A percentile compares a stretch with the other conserved stretches of the same genome.
These are phyloP conservation scores for Candida maesae DNA, from an alignment of 805 yeast species.

Conservation along the genomic window DNA sequence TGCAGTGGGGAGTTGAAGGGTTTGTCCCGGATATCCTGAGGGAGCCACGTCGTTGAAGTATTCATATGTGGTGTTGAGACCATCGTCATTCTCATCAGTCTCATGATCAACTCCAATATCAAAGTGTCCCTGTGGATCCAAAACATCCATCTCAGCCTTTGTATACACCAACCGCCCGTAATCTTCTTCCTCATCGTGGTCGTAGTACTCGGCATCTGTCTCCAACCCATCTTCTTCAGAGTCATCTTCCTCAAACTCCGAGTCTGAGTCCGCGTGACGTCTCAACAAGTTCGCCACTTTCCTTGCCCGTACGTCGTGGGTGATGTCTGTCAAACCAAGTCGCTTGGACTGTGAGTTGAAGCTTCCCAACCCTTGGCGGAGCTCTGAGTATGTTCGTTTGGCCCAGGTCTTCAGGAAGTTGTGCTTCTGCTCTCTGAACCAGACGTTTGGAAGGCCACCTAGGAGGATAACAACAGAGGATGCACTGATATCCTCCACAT, in stretches of 20 bases:
- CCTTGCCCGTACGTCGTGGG: slow-evolving; percentile 3
- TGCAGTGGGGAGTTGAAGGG: not conserved
- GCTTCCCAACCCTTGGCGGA: slow-evolving; percentile 5
- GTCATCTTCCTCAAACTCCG: slow-evolving; percentile 4
- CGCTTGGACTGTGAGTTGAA: slow-evolving; percentile 4
- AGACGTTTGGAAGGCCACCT: slow-evolving; percentile 56
- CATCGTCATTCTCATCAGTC: not conserved
- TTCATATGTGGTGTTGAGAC: too few species aligned
- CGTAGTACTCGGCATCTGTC: not conserved
- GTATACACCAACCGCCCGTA: not conserved
- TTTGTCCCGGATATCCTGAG: too few species aligned
- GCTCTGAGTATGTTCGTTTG: slow-evolving; percentile 5
- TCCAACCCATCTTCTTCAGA: slow-evolving; percentile 1
- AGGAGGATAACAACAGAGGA: slow-evolving; percentile 46
- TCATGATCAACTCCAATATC: not conserved
- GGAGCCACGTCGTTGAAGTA: too few species aligned
- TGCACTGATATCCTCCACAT: slow-evolving; percentile 44
- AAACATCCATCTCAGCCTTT: slow-evolving; percentile 4
- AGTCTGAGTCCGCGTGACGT: slow-evolving; percentile 5
- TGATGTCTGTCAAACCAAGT: slow-evolving; percentile 6
- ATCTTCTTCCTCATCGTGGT: not conserved
- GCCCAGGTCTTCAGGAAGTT: slow-evolving; percentile 23
- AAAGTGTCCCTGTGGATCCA: not conserved
- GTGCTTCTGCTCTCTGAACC: slow-evolving; percentile 42
- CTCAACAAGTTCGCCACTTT: slow-evolving; percentile 8